These are phyloP conservation scores for Talaromyces borbonicus DNA, from an alignment of 495 filamentous ascomycete species.

Conservation along the genomic window DNA sequence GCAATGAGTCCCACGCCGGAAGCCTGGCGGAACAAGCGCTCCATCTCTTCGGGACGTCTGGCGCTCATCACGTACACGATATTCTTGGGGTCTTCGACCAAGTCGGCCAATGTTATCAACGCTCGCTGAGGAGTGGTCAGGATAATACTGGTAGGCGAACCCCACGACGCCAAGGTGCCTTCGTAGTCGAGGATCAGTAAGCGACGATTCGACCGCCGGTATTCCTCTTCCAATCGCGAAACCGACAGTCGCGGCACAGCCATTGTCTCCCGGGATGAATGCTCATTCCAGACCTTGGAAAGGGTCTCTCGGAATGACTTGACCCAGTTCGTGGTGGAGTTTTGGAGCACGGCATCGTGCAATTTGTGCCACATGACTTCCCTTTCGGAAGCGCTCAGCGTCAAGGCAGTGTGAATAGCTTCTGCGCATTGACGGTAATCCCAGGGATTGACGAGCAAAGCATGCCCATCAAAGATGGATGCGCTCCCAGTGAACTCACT, in stretches of 20 bases:
- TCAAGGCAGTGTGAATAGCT: constrained; percentile 70
- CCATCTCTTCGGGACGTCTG: constrained; percentile 75
- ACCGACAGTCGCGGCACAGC: constrained; percentile 75
- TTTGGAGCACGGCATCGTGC: constrained; percentile 62
- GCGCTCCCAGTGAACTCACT: constrained; percentile 90
- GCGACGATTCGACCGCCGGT: constrained; percentile 51
- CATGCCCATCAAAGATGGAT: constrained; percentile 60
- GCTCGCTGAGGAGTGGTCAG: constrained; percentile 76
- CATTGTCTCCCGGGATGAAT: constrained; percentile 69
- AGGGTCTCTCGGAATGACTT: constrained; percentile 58
- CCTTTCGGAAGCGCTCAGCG: constrained; percentile 64
- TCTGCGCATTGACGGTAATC: constrained; percentile 74
- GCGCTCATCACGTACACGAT: constrained; percentile 91
- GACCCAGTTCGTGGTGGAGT: constrained; percentile 79
- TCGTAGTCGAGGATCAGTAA: constrained; percentile 89
- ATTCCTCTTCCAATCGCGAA: constrained; percentile 49
- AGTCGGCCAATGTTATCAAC: constrained; percentile 65
- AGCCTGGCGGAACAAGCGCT: constrained; percentile 68
- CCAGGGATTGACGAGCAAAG: constrained; percentile 80
- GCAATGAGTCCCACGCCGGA: constrained; percentile 76
- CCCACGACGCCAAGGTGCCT: constrained; percentile 79
- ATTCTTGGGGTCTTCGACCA: constrained; percentile 67
- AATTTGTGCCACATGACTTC: constrained; percentile 62
- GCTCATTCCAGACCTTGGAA: constrained; percentile 65
- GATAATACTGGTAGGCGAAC: constrained; percentile 67